Evolutionary conservation across 495 filamentous ascomycete genomes (phyloP).

Genomic region (Pyrenopolyporus hunteri): DNA sequence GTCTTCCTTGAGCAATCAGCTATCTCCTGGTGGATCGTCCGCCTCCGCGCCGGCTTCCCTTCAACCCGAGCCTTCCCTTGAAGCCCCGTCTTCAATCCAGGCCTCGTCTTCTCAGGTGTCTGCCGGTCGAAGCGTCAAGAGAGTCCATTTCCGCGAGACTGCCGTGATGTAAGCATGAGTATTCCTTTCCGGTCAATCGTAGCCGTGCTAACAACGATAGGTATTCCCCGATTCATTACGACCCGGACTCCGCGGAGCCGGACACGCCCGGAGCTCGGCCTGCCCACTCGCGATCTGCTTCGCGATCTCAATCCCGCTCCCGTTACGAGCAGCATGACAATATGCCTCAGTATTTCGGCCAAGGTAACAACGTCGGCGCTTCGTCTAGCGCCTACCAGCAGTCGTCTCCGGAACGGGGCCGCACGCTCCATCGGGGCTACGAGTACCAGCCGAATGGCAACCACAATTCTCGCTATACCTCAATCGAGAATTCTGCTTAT

Average conservation of each 20-base stretch:
- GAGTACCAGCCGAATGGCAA: slow-evolving; percentile 16
- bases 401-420: slow-evolving; percentile 20
- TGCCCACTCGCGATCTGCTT: slow-evolving; percentile 6
- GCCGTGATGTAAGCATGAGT: slow-evolving; percentile 17
- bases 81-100: too few relatives aligned
- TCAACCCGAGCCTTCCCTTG: too few relatives aligned
- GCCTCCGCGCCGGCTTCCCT: too few relatives aligned
- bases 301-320: slow-evolving; percentile 1
- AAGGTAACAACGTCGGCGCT: background rate
- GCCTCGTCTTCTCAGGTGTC: background rate
- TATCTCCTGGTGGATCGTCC: too few relatives aligned
- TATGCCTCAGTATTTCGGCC: background rate
- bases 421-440: slow-evolving; percentile 10
- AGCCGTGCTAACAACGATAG: slow-evolving; percentile 19
- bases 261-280: background rate
- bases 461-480: slow-evolving; percentile 18
- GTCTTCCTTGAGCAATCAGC: too few relatives aligned
- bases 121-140: background rate
- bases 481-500: slow-evolving; percentile 7
- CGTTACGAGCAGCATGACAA: background rate
- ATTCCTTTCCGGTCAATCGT: background rate
- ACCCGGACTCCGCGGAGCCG: background rate
- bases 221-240: background rate
- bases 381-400: slow-evolving; percentile 1
- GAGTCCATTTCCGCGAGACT: background rate